These are phyloP conservation scores for Neopestalotiopsis sp. DNA, from an alignment of 2,329 filamentous ascomycete species.

Conservation along the genomic window DNA sequence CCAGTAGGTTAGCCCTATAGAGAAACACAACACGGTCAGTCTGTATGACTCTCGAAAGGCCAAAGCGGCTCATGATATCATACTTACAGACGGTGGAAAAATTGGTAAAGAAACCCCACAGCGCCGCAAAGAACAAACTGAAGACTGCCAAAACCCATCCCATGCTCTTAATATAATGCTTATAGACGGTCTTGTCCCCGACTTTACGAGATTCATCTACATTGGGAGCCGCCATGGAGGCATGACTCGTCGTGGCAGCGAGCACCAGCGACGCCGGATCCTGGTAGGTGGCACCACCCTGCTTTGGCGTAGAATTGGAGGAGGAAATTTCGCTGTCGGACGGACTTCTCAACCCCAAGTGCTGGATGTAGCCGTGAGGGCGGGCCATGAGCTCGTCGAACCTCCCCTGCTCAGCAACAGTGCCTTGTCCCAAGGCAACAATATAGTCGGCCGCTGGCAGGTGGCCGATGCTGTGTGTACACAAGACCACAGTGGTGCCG, in stretches of 20 bases:
- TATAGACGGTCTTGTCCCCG: slow-evolving; percentile 30
- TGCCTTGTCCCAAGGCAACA: slow-evolving; percentile 50
- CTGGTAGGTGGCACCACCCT: not conserved
- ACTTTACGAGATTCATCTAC: slow-evolving; percentile 23
- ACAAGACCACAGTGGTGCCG: slow-evolving; percentile 38
- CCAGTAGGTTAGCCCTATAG: slow-evolving; percentile 30
- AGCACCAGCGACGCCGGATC: slow-evolving; percentile 3
- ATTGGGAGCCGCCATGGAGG: slow-evolving; percentile 7
- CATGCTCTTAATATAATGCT: slow-evolving; percentile 32
- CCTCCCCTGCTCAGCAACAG: slow-evolving; percentile 49
- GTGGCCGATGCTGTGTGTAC: slow-evolving; percentile 45
- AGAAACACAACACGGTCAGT: not conserved
- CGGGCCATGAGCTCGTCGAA: slow-evolving; percentile 43
- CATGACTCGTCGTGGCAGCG: slow-evolving; percentile 11
- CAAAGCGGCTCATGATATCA: no score
- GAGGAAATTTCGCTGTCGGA: slow-evolving; percentile 23
- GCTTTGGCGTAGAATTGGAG: slow-evolving; percentile 15
- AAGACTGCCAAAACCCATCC: slow-evolving; percentile 20
- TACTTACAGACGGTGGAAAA: slow-evolving; percentile 29
- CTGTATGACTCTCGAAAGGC: not conserved
- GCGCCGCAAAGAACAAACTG: slow-evolving; percentile 23
- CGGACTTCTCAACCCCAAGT: slow-evolving; percentile 25
- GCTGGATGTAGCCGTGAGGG: slow-evolving; percentile 29
- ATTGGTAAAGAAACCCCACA: slow-evolving; percentile 29
- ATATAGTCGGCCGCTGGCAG: slow-evolving; percentile 51